Evolutionary conservation across 1,284 basidiomycete genomes (phyloP), one percentile per base, ranked within the genome.

Genomic region (Ceratobasidium sp.): DNA sequence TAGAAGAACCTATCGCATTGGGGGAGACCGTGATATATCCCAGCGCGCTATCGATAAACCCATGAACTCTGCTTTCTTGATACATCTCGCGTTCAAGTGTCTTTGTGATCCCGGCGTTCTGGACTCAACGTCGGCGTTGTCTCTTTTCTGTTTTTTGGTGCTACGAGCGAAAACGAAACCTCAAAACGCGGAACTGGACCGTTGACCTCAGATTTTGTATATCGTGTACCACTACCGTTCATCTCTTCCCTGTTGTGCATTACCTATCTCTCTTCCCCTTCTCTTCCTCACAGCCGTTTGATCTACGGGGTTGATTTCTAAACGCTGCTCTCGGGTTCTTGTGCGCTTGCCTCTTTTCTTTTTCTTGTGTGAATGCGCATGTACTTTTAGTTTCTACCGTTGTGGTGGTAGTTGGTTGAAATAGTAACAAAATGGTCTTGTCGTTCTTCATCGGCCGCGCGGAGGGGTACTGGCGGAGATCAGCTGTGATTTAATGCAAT

Each of bases 351-450:
- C 27, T 27, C 24, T 48, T 63, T 24, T 47, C 17, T 31, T 63
- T 27, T 27, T 63, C 24, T 29, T 31, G 45, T 63, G 60, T 63
- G 45, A 48, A 63, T 48, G 41, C 31, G 29, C n/a, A 47, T 63
- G 60, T 63, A 63, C 60, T 63, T 63, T 47, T 63, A 63, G 60
- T 63, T 63, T 47, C 48, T 47, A 44, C 45, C 22, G 24, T 48
- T 48, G 45, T 63, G 24, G 6, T 63, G 44, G 44, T 14, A 60
- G 24, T 14, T 54, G 11, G 53, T 27, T 54, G 15, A 41, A 57
- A 56, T 56, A 24, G 14, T 29, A 6, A 29, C 27, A 56, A 27
- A 27, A 5, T 24, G 24, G 2, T 56, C 29, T 15, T 29, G n/a
- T 29, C 22, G 27, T 24, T 41, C n/a, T n/a, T n/a, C n/a, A n/a